Conservation (phyloP, 1,139 yeast genomes). For the Scheffersomyces stambukii region DNA sequence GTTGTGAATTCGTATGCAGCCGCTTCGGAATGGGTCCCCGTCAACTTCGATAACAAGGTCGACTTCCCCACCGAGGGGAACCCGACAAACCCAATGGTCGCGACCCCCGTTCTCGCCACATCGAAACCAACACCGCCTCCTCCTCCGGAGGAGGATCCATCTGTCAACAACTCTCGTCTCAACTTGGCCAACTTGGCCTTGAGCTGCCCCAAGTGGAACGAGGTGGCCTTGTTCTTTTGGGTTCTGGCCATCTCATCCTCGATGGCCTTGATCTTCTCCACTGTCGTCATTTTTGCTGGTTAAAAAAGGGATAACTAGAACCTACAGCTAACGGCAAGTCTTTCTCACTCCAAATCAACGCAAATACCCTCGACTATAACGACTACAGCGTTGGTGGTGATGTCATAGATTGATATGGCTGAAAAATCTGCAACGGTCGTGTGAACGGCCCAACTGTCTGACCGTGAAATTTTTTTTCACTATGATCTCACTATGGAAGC, state of each 20-base stretch:
- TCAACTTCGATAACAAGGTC: constrained; percentile 77
- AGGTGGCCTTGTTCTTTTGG: constrained; percentile 93
- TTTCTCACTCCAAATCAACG: too few species aligned
- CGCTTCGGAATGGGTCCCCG: constrained; percentile 95
- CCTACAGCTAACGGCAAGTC: too few species aligned
- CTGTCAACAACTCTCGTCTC: constrained; percentile 85
- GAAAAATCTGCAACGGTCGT: too few species aligned
- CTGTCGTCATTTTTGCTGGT: constrained; percentile 89
- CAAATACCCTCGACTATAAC: too few species aligned
- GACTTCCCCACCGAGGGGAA: constrained; percentile 98
- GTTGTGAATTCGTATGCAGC: constrained; percentile 98
- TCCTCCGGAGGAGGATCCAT: constrained; percentile 67
- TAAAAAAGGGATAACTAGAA: too few species aligned
- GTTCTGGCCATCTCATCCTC: constrained; percentile 96
- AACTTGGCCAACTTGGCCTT: constrained; percentile 95
- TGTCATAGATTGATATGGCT: too few species aligned
- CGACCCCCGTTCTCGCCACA: constrained; percentile 97
- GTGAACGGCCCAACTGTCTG: too few species aligned
- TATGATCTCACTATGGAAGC: too few species aligned
- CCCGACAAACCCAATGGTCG: constrained; percentile 95
- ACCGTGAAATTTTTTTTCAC: too few species aligned
- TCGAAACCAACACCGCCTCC: constrained; percentile 93
- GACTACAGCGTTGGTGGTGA: too few species aligned
- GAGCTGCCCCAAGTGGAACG: constrained; percentile 92
- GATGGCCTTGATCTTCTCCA: constrained; percentile 85